Conservation (phyloP, 192 early-diverging fungal genomes). For the Oehlia diaphana region DNA sequence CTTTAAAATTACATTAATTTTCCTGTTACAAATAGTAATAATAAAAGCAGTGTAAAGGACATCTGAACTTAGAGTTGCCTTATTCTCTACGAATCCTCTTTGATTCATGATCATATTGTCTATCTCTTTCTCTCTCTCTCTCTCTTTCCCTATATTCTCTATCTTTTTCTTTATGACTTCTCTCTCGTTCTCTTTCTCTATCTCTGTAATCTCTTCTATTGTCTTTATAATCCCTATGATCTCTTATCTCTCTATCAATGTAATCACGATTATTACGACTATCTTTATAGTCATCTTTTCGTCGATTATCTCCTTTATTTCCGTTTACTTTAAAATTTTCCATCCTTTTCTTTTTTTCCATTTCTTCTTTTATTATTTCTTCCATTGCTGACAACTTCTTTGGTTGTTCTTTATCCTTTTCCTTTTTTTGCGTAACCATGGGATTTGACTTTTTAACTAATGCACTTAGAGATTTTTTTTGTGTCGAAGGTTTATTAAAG, state of each 20-base stretch:
- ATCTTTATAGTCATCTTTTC: neutral
- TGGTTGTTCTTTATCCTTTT: constrained; percentile 24
- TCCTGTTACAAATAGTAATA: too few relatives aligned
- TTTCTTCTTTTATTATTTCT: constrained; percentile 61
- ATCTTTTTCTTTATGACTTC: neutral
- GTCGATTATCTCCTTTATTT: neutral
- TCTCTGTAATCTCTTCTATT: neutral
- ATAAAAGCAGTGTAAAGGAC: too few relatives aligned
- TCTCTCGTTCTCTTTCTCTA: neutral
- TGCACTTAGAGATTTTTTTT: constrained; percentile 32
- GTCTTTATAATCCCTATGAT: constrained; percentile 1
- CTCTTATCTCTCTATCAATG: neutral
- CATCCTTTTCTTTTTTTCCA: constrained; percentile 37
- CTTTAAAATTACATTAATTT: too few relatives aligned
- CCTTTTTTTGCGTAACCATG: constrained; percentile 1
- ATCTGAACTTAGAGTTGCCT: neutral
- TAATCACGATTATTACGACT: neutral
- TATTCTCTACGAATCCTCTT: constrained; percentile 15
- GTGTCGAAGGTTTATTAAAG: constrained; percentile 32
- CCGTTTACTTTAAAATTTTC: constrained; percentile 21
- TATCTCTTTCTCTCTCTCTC: constrained; percentile 3
- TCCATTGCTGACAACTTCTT: constrained; percentile 65
- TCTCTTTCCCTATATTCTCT: constrained; percentile 6
- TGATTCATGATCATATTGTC: constrained; percentile 14
- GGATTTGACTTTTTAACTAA: constrained; percentile 12